These are phyloP conservation scores for Clausena lansium DNA, from an alignment of 345 rosid genomes.

Conservation along the genomic window DNA sequence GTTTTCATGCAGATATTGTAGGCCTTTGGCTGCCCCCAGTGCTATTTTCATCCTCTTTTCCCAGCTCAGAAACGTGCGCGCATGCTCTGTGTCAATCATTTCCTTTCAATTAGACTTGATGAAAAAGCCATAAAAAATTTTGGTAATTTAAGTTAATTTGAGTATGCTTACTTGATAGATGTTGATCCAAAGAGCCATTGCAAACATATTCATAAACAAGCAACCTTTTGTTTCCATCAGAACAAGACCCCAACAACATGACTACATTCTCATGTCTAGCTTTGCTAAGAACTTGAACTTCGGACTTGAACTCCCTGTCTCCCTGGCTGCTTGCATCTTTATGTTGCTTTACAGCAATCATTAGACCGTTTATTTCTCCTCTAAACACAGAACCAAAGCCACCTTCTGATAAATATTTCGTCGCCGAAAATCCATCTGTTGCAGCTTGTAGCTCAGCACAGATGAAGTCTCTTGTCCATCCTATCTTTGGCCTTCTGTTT, in stretches of 20 bases:
- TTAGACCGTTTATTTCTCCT: conserved; percentile 47
- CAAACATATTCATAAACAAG: conserved; percentile 70
- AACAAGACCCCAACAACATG: conserved; percentile 59
- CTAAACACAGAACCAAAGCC: conserved; percentile 62
- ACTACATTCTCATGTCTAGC: conserved; percentile 63
- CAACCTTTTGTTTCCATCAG: conserved; percentile 51
- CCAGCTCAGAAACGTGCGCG: conserved; percentile 46
- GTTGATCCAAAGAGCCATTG: conserved; percentile 58
- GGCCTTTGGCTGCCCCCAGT: conserved; percentile 53
- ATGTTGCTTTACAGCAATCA: conserved; percentile 62
- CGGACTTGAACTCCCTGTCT: conserved; percentile 65
- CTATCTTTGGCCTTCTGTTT: conserved; percentile 51
- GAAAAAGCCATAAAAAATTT: neutral
- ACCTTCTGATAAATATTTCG: conserved; percentile 58
- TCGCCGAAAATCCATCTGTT: conserved; percentile 44
- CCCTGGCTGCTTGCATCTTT: conserved; percentile 54
- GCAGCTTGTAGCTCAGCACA: conserved; percentile 54
- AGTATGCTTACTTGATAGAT: conserved; percentile 45
- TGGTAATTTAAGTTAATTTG: too few species aligned
- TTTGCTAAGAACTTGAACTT: conserved; percentile 54
- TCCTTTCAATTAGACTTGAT: neutral
- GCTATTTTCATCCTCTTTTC: conserved; percentile 61
- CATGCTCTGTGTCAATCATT: conserved; percentile 41
- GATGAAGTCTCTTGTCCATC: conserved; percentile 52
- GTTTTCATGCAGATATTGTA: conserved; percentile 55